A percentile compares a stretch with the other conserved stretches of the same genome.
phyloP scores from a whole-genome alignment of 257 asterid species.

The Oldenlandia corymbosa region DNA sequence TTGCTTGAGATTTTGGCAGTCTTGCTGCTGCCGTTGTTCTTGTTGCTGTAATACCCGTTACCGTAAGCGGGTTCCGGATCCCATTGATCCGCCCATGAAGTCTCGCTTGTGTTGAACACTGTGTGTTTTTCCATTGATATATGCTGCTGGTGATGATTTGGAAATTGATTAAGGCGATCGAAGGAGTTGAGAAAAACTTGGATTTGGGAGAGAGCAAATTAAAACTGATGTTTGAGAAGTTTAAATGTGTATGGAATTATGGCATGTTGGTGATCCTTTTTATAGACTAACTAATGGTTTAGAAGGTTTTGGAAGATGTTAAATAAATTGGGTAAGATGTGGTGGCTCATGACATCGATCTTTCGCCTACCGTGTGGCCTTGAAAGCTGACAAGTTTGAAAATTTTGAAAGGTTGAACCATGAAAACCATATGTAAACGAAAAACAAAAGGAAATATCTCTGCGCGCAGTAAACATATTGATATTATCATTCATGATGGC shows the following conservation, averaged over 20 bases:
- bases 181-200: too few species aligned
- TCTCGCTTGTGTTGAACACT: constrained; percentile 41
- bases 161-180: too few species aligned
- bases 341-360: background rate
- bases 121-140: constrained; percentile 15
- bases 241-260: too few species aligned
- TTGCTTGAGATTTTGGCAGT: constrained; percentile 33
- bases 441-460: too few species aligned
- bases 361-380: background rate
- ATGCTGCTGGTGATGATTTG: background rate
- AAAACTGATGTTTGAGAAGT: too few species aligned
- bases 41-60: constrained; percentile 31
- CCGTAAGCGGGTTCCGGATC: constrained; percentile 38
- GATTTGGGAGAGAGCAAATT: too few species aligned
- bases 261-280: constrained; percentile 3
- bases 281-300: background rate
- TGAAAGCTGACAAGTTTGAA: constrained; percentile 7
- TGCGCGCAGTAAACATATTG: too few species aligned
- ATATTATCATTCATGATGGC: too few species aligned
- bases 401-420: too few species aligned
- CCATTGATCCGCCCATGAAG: constrained; percentile 95
- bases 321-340: background rate
- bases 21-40: constrained; percentile 7
- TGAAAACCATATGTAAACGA: too few species aligned
- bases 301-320: constrained; percentile 4